These are phyloP conservation scores for Hirsutella thompsonii DNA, from an alignment of 2,329 filamentous ascomycete genomes.

Conservation along the genomic window DNA sequence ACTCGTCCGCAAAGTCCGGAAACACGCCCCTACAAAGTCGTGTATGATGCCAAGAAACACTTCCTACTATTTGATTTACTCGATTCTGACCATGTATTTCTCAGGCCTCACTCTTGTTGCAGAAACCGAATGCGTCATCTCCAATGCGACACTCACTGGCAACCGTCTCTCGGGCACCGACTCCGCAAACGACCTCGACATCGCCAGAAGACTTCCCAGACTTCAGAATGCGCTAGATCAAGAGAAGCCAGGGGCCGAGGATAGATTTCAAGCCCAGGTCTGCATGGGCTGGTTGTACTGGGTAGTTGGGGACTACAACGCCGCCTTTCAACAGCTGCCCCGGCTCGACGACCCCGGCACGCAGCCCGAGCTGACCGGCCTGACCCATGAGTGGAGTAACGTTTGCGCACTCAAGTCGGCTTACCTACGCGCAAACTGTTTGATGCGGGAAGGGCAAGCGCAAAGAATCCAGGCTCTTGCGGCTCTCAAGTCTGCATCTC, in stretches of 20 bases:
- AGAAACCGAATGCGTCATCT: slow-evolving; percentile 54
- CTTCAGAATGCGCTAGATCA: slow-evolving; percentile 44
- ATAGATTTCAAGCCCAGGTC: slow-evolving; percentile 66
- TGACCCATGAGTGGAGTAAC: slow-evolving; percentile 61
- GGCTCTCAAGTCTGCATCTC: slow-evolving; percentile 53
- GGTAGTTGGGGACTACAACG: slow-evolving; percentile 54
- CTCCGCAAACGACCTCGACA: slow-evolving; percentile 30
- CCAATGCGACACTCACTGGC: slow-evolving; percentile 32
- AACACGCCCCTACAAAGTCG: slow-evolving; percentile 75
- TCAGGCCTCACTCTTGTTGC: slow-evolving; percentile 58
- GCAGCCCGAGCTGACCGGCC: slow-evolving; percentile 36
- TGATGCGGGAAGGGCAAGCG: slow-evolving; percentile 33
- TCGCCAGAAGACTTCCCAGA: slow-evolving; percentile 31
- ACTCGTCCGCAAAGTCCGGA: slow-evolving; percentile 82
- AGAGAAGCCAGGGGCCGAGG: slow-evolving; percentile 39
- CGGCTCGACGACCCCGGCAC: slow-evolving; percentile 42
- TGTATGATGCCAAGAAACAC: slow-evolving; percentile 44
- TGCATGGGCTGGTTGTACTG: slow-evolving; percentile 81
- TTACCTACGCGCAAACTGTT: slow-evolving; percentile 60
- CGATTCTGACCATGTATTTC: background rate
- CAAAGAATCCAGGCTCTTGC: slow-evolving; percentile 46
- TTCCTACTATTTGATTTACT: background rate
- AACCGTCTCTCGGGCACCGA: slow-evolving; percentile 28
- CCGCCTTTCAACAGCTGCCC: slow-evolving; percentile 50
- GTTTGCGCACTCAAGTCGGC: slow-evolving; percentile 69